Conservation (phyloP, 768 basidiomycete species). For the Phlegmacium glaucopus region DNA sequence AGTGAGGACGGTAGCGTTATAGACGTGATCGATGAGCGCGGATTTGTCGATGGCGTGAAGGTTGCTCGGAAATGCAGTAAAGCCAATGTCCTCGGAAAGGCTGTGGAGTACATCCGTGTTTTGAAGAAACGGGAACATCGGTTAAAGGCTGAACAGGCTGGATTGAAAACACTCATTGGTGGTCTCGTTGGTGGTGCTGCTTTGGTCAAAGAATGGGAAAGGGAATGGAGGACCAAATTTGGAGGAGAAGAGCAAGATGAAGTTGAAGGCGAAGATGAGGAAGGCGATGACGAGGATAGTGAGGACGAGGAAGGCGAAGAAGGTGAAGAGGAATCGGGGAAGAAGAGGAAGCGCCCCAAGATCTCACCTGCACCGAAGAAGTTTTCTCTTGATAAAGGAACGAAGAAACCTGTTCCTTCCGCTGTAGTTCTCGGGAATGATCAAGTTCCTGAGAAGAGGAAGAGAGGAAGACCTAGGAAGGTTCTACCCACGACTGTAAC, state of each 20-base stretch:
- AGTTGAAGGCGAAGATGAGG: conserved; percentile 54
- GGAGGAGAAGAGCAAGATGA: conserved; percentile 77
- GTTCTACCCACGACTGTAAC: conserved; percentile 47
- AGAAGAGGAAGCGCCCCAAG: conserved; percentile 65
- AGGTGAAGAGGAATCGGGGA: conserved; percentile 38
- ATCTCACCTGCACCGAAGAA: conserved; percentile 19
- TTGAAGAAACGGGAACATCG: conserved; percentile 75
- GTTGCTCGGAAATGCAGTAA: conserved; percentile 90
- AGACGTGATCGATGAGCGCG: conserved; percentile 75
- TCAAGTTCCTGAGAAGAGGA: conserved; percentile 64
- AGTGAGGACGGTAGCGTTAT: conserved; percentile 33
- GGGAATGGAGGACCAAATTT: conserved; percentile 67
- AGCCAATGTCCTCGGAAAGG: conserved; percentile 86
- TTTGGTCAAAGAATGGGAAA: conserved; percentile 72
- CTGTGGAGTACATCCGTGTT: conserved; percentile 88
- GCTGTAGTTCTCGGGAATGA: conserved; percentile 23
- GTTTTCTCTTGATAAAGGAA: conserved; percentile 43
- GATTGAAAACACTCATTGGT: conserved; percentile 62
- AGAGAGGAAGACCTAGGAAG: conserved; percentile 82
- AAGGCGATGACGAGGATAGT: conserved; percentile 55
- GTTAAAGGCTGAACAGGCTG: conserved; percentile 71
- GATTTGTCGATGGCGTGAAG: conserved; percentile 90
- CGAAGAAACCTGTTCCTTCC: conserved; percentile 29
- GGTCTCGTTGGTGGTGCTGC: conserved; percentile 75
- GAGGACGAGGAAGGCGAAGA: conserved; percentile 53